Evolutionary conservation across 2,329 filamentous ascomycete species (phyloP), one percentile per base, ranked within the genome.

Genomic region (Gaeumannomyces sp.): DNA sequence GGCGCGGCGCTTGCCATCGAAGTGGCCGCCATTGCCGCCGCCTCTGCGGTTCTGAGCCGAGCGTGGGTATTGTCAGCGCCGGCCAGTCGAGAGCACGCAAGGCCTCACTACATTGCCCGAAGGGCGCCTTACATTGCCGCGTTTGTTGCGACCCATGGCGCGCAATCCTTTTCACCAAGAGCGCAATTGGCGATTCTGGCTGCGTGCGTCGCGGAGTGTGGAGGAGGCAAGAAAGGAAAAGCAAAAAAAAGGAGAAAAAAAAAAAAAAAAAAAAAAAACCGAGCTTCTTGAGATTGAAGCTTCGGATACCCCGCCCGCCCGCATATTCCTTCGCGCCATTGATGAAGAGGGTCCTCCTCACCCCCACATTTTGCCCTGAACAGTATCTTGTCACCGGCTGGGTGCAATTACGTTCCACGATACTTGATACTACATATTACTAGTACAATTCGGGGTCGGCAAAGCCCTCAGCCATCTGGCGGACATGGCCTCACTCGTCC

Each of bases 401-500:
- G 38, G 38, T 45, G 16, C 38, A 45, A 25, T 53, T 53, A 19
- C 45, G 19, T n/a, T 50, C 45, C 45, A 53, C 3, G 45, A 53
- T 53, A 10, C 6, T 53, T 11, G 22, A 53, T n/a, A 22, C 19
- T n/a, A 53, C 45, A 1, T n/a, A 53, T n/a, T n/a, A n/a, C n/a
- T 50, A 50, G 45, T 50, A 50, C 45, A 25, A 25, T 25, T 25
- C n/a, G n/a, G 25, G 22, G 19, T 25, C 8, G n/a, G 8, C 45
- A 53, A 53, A 8, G 1, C 45, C 22, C 22, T 50, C 16, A 11
- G 22, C 45, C 45, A 53, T 53, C 7, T 3, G 22, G 22, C 45
- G 45, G 45, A 2, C 11, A 25, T n/a, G 6, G 45, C 22, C 45
- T 70, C 66, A 73, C 8, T 78, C 80, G 68, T 89, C 84, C 65